Percentiles rank a stretch among this genome's conserved stretches.
These are phyloP conservation scores for Chalaropsis ovoidea DNA, from an alignment of 2,329 filamentous ascomycete genomes.

Conservation along the genomic window DNA sequence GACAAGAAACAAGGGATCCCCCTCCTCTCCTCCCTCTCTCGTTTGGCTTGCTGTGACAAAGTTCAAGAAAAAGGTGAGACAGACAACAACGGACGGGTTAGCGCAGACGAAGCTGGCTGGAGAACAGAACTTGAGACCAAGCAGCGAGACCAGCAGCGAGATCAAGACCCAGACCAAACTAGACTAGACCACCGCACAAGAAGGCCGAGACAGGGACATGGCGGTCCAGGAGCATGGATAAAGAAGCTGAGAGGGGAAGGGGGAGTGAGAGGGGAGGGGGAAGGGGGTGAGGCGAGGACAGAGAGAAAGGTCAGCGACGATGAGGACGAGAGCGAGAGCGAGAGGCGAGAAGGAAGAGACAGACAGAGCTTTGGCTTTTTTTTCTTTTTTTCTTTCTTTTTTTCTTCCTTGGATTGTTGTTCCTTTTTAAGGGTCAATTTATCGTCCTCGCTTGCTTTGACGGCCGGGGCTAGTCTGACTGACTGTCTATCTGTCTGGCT, in stretches of 20 bases:
- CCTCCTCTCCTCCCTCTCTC: not conserved
- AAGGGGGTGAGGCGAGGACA: not conserved
- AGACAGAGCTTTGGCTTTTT: too few relatives aligned
- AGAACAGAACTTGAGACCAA: not conserved
- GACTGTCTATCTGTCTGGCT: too few relatives aligned
- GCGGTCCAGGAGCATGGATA: conserved; percentile 11
- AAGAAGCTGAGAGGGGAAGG: not conserved
- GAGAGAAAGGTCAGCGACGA: not conserved
- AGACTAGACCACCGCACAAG: conserved; percentile 1
- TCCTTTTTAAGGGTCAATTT: too few relatives aligned
- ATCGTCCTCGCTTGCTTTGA: too few relatives aligned
- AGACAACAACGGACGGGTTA: not conserved
- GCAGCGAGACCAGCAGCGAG: not conserved
- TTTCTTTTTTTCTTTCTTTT: too few relatives aligned
- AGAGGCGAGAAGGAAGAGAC: not conserved
- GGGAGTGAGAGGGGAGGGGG: not conserved
- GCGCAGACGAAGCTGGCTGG: not conserved
- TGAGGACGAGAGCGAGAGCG: not conserved
- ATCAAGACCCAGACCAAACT: not conserved
- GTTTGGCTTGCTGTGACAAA: conserved; percentile 6
- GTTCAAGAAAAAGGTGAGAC: not conserved
- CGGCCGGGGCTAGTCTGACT: too few relatives aligned
- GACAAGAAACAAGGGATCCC: not conserved
- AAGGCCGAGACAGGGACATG: conserved; percentile 12
- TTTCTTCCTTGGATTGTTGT: too few relatives aligned